A percentile compares a stretch with the other conserved stretches of the same genome.
phyloP scores from a whole-genome alignment of 306 rosid species.

The Acmispon strigosus region DNA sequence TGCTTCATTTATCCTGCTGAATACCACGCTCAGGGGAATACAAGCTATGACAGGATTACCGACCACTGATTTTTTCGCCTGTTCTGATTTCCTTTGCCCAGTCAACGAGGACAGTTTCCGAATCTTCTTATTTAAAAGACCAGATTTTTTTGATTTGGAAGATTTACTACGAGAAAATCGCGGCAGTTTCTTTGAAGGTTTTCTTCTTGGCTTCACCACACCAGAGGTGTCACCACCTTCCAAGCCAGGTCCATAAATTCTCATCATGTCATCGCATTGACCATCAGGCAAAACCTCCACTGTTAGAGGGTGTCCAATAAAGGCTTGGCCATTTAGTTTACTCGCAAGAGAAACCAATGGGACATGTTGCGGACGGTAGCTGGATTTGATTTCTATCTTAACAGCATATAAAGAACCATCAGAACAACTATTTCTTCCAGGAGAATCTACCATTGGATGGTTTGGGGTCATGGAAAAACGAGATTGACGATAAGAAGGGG shows the following conservation, averaged over 20 bases:
- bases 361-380: conserved; percentile 58
- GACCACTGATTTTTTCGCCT: conserved; percentile 30
- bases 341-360: conserved; percentile 75
- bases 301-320: conserved; percentile 71
- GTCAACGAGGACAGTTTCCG: conserved; percentile 68
- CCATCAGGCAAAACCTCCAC: conserved; percentile 52
- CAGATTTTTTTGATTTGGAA: conserved; percentile 44
- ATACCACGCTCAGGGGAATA: conserved; percentile 59
- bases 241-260: conserved; percentile 6
- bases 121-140: conserved; percentile 47
- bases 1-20: conserved; percentile 72
- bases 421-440: conserved; percentile 25
- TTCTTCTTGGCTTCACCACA: conserved; percentile 23
- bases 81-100: conserved; percentile 31
- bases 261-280: conserved; percentile 27
- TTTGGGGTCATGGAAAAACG: conserved; percentile 51
- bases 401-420: conserved; percentile 54
- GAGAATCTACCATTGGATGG: conserved; percentile 42
- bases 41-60: conserved; percentile 59
- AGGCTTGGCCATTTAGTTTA: conserved; percentile 61
- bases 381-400: conserved; percentile 54
- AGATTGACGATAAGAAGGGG: conserved; percentile 57
- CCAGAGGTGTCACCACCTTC: conserved; percentile 15
- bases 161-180: conserved; percentile 28
- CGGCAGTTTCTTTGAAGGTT: conserved; percentile 27